Conservation (phyloP, 345 rosid species). For the Camelina hispida region DNA sequence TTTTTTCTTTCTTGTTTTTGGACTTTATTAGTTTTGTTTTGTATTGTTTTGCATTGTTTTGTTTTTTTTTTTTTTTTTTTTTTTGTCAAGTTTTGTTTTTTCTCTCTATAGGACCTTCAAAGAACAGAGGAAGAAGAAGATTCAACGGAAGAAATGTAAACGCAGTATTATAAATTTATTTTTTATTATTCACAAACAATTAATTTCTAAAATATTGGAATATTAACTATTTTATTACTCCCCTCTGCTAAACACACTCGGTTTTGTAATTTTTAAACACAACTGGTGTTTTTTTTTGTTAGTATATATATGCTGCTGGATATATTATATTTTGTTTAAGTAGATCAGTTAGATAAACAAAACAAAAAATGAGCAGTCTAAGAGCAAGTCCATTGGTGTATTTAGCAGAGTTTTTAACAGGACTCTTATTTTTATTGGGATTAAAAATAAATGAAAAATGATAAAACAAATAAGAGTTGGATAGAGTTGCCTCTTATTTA, state of each 20-base stretch:
- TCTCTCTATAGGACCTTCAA: neutral
- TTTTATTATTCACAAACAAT: neutral
- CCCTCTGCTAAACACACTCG: neutral
- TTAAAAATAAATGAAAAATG: too few relatives aligned
- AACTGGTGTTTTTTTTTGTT: too few relatives aligned
- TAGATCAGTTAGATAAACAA: neutral
- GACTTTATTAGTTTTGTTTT: neutral
- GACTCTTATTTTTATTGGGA: too few relatives aligned
- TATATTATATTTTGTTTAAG: neutral
- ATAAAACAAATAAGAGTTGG: too few relatives aligned
- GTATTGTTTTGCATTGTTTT: too few relatives aligned
- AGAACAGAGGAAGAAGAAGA: slow-evolving; percentile 34
- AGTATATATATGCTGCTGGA: neutral
- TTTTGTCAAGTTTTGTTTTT: too few relatives aligned
- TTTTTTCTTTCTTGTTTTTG: neutral
- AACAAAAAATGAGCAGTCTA: neutral
- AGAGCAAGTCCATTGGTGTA: too few relatives aligned
- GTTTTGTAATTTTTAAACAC: neutral
- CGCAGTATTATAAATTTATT: neutral
- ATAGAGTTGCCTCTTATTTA: too few relatives aligned
- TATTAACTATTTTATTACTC: neutral
- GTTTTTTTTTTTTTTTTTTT: too few relatives aligned
- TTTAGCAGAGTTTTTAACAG: too few relatives aligned
- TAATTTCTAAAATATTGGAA: neutral
- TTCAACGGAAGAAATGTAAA: slow-evolving; percentile 40